Evolutionary conservation across 805 yeast species (phyloP).

Genomic region (Monosporozyma aquatica): DNA sequence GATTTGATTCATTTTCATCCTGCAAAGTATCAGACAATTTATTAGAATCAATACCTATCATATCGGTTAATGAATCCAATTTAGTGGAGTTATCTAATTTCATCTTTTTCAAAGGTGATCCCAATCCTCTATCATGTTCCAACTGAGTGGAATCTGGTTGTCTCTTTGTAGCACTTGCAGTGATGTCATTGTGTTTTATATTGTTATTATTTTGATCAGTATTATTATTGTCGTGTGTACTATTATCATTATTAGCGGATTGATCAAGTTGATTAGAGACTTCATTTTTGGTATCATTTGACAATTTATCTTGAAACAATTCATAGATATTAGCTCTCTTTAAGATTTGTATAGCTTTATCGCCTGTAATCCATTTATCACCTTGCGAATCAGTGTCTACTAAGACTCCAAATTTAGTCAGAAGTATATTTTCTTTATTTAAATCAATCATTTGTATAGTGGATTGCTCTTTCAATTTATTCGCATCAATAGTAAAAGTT

Average conservation of each 20-base stretch:
- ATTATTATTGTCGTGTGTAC: no score
- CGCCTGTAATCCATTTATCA: conserved; percentile 25
- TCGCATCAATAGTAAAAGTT: conserved; percentile 2
- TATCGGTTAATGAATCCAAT: not conserved
- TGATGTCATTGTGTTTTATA: not conserved
- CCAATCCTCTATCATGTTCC: conserved; percentile 16
- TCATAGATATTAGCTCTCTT: conserved; percentile 14
- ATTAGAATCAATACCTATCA: not conserved
- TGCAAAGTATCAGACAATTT: not conserved
- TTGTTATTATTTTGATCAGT: not conserved
- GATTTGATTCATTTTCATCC: not conserved
- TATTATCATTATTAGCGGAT: no score
- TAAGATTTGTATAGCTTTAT: conserved; percentile 19
- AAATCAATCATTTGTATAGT: not conserved
- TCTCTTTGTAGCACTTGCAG: conserved; percentile 4
- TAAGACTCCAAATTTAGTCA: conserved; percentile 20
- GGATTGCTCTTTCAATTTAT: not conserved
- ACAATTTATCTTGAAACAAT: conserved; percentile 15
- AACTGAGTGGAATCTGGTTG: conserved; percentile 5
- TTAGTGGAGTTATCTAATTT: conserved; percentile 8
- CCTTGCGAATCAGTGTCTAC: conserved; percentile 23
- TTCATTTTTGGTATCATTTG: no score
- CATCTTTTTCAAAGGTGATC: conserved; percentile 24
- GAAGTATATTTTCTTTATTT: conserved; percentile 7
- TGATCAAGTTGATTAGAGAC: no score